Percentiles rank a stretch among this genome's conserved stretches.
Evolutionary conservation across 129 eudicot species (phyloP).

Genomic region (Flaveria trinervia): DNA sequence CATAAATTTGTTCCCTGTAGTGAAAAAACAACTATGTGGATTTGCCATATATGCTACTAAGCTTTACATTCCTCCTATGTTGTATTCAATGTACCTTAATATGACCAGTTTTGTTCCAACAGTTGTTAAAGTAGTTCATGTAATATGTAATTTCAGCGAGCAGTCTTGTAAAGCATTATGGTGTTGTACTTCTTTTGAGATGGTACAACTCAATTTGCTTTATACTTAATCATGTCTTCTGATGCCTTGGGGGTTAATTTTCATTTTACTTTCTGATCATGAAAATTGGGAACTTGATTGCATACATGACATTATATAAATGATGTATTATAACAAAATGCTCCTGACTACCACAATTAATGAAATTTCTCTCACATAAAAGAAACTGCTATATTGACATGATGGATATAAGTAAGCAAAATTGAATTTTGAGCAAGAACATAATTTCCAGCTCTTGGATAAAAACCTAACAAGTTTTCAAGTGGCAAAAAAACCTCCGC

Average conservation of each 20-base stretch:
- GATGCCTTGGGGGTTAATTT: neutral
- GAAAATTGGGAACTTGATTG: neutral
- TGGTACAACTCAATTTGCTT: too few relatives aligned
- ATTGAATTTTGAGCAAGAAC: constrained; percentile 13
- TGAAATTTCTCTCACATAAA: neutral
- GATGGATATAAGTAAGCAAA: neutral
- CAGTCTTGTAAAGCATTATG: neutral
- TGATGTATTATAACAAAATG: neutral
- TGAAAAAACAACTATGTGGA: constrained; percentile 27
- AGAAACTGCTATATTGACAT: neutral
- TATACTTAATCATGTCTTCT: too few relatives aligned
- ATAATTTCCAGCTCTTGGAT: neutral
- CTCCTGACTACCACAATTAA: neutral
- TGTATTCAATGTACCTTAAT: constrained; percentile 34
- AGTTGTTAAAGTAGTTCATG: constrained; percentile 7
- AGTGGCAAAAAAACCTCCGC: too few relatives aligned
- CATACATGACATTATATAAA: neutral
- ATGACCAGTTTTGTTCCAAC: constrained; percentile 26
- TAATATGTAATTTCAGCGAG: constrained; percentile 16
- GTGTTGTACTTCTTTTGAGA: neutral
- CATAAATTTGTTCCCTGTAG: constrained; percentile 35
- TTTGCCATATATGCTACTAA: constrained; percentile 33
- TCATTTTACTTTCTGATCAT: neutral
- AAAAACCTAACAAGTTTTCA: neutral
- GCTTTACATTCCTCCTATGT: constrained; percentile 33